phyloP scores from a whole-genome alignment of 495 filamentous ascomycete species.

The Aspergillus homomorphus region DNA sequence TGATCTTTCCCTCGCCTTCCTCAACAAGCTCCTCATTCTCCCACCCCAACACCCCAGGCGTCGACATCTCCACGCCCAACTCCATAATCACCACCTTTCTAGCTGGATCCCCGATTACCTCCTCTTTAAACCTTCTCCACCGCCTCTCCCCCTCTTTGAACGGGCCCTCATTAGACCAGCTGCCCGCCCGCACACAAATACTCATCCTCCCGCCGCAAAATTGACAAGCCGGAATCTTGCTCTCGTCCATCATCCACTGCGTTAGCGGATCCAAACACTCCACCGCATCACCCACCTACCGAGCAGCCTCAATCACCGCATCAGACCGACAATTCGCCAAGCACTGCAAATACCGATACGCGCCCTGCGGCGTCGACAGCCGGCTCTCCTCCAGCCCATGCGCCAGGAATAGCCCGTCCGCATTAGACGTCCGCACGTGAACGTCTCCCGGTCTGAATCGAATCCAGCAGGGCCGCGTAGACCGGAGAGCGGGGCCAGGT shows the following conservation, averaged over 20 bases:
- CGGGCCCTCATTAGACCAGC: conserved; percentile 21
- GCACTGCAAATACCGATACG: conserved; percentile 25
- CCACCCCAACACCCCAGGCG: conserved; percentile 27
- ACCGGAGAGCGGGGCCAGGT: conserved; percentile 19
- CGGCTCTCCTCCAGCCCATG: conserved; percentile 19
- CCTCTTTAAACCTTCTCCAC: conserved; percentile 15
- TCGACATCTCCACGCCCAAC: conserved; percentile 28
- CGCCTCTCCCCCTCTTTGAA: conserved; percentile 17
- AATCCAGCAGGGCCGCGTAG: conserved; percentile 11
- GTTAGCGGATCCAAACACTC: conserved; percentile 20
- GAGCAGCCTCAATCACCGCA: conserved; percentile 18
- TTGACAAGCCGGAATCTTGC: conserved; percentile 16
- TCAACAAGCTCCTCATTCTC: conserved; percentile 26
- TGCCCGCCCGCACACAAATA: conserved; percentile 23
- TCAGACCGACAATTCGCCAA: conserved; percentile 20
- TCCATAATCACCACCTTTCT: conserved; percentile 21
- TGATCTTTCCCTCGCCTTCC: neutral
- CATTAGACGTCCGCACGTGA: conserved; percentile 26
- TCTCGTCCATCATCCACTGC: conserved; percentile 18
- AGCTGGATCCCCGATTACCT: neutral
- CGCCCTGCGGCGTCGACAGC: conserved; percentile 25
- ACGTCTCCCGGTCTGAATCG: conserved; percentile 3
- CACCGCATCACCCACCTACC: conserved; percentile 19
- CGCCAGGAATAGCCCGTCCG: conserved; percentile 23
- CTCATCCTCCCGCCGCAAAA: conserved; percentile 24